A percentile compares a stretch with the other conserved stretches of the same genome.
These are phyloP conservation scores for Populus euphratica DNA, from an alignment of 345 rosid species.

Conservation along the genomic window DNA sequence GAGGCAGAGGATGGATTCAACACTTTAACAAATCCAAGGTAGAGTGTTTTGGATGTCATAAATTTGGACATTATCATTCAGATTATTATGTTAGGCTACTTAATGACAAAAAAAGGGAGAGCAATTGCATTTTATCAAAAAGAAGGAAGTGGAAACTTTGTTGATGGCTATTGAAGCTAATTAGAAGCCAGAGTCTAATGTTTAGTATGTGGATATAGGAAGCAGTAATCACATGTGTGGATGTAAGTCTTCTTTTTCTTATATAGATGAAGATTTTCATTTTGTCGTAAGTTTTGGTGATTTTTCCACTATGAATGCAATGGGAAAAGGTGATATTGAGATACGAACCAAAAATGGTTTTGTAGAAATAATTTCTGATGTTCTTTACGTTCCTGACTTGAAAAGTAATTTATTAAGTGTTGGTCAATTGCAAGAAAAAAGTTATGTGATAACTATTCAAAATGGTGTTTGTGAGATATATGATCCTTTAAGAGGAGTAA, in stretches of 20 bases:
- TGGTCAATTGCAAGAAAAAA: not conserved
- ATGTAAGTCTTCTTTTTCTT: not conserved
- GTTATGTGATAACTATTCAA: not conserved
- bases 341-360: no score
- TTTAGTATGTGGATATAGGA: conserved; percentile 3
- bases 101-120: not conserved
- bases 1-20: not conserved
- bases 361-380: not conserved
- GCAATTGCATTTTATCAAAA: not conserved
- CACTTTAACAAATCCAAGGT: not conserved
- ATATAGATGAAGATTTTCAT: not conserved
- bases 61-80: not conserved
- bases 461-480: not conserved
- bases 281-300: not conserved
- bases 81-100: not conserved
- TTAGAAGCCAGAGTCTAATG: no score
- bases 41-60: not conserved
- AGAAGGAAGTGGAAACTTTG: not conserved
- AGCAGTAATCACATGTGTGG: conserved; percentile 7
- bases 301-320: not conserved
- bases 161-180: not conserved
- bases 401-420: not conserved
- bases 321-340: not conserved
- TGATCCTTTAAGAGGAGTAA: no score
- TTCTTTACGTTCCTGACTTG: not conserved